Evolutionary conservation across 225 moss, liverwort and hornwort genomes (phyloP).

Genomic region (Lunularia cruciata): DNA sequence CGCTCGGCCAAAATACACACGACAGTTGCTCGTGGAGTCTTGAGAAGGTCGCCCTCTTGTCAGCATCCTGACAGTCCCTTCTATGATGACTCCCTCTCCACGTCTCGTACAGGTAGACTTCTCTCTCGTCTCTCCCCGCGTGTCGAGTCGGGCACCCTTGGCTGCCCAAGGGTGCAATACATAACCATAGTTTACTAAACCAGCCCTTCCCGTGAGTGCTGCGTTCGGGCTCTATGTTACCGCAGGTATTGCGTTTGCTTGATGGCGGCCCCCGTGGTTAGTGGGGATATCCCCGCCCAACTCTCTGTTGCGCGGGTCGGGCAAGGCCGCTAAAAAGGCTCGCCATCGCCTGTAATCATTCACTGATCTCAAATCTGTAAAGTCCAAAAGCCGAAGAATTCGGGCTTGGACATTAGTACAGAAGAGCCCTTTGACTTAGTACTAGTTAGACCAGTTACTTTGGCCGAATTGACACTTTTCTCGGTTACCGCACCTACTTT

Average conservation of each 20-base stretch:
- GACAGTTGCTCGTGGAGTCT: slow-evolving; percentile 2
- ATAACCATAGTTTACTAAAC: no score
- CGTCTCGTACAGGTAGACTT: background rate
- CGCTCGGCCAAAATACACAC: no score
- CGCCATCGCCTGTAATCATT: background rate
- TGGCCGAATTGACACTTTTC: background rate
- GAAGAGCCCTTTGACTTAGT: background rate
- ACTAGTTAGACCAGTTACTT: background rate
- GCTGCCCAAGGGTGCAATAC: no score
- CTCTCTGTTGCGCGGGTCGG: background rate
- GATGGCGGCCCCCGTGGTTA: no score
- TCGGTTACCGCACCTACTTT: background rate
- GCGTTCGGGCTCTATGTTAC: no score
- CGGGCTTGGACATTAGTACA: background rate
- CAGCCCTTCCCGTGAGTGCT: no score
- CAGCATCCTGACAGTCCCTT: background rate
- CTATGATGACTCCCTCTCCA: background rate
- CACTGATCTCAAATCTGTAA: background rate
- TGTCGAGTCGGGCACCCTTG: background rate
- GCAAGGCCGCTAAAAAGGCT: background rate
- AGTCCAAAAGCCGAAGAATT: slow-evolving; percentile 3
- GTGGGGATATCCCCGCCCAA: no score
- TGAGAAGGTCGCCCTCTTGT: background rate
- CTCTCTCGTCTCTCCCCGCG: background rate
- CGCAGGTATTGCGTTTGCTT: no score